A percentile compares a stretch with the other conserved stretches of the same genome.
Evolutionary conservation across 2,329 filamentous ascomycete species (phyloP).

Genomic region (Scolecobasidium constrictum): DNA sequence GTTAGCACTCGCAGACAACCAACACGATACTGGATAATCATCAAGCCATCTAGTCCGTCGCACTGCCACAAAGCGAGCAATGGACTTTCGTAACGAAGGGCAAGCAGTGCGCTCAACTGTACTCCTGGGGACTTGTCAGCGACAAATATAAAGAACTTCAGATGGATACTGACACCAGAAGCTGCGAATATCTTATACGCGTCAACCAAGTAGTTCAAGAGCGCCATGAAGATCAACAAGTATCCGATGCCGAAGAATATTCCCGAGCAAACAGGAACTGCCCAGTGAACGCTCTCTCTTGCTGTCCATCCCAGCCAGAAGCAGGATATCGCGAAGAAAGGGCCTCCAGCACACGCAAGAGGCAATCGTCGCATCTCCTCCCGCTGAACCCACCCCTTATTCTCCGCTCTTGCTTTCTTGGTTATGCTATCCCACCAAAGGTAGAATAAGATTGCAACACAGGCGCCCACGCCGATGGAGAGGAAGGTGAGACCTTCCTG

Average conservation of each 20-base stretch:
- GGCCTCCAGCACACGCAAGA: slow-evolving; percentile 59
- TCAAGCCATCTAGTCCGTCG: too few species aligned
- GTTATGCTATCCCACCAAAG: slow-evolving; percentile 54
- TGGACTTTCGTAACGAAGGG: too few species aligned
- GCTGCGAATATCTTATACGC: slow-evolving; percentile 68
- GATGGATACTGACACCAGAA: too few species aligned
- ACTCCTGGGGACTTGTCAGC: too few species aligned
- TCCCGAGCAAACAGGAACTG: slow-evolving; percentile 29
- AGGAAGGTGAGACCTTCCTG: slow-evolving; percentile 52
- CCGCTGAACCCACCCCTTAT: slow-evolving; percentile 46
- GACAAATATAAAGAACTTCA: too few species aligned
- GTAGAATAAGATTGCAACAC: slow-evolving; percentile 50
- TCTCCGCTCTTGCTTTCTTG: slow-evolving; percentile 33
- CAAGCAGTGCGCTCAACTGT: too few species aligned
- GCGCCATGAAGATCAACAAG: slow-evolving; percentile 39
- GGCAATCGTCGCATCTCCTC: slow-evolving; percentile 63
- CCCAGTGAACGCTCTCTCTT: slow-evolving; percentile 27
- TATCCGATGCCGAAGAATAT: slow-evolving; percentile 35
- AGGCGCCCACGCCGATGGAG: slow-evolving; percentile 48
- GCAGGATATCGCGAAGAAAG: slow-evolving; percentile 36
- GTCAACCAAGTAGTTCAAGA: slow-evolving; percentile 50
- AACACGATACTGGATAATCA: too few species aligned
- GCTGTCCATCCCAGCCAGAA: slow-evolving; percentile 36
- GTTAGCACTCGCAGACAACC: too few species aligned
- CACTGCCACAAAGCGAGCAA: too few species aligned